phyloP scores from a whole-genome alignment of 2,329 filamentous ascomycete species.

The Fusarium sp. region DNA sequence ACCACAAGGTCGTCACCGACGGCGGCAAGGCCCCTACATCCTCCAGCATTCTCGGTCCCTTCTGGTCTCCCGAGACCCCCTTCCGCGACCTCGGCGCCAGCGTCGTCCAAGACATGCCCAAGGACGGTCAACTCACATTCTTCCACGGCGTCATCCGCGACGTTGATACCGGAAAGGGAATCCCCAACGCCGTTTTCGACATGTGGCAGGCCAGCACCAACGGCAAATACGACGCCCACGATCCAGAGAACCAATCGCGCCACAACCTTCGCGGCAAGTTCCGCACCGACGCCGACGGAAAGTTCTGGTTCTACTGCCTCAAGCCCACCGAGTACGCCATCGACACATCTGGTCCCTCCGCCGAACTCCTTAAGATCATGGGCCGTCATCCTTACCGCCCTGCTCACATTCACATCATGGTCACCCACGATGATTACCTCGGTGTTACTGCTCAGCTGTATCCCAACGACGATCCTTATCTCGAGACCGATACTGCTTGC shows the following conservation, averaged over 20 bases:
- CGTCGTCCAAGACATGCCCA: slow-evolving; percentile 72
- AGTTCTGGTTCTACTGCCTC: slow-evolving; percentile 80
- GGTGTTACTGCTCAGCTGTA: slow-evolving; percentile 82
- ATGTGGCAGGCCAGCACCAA: slow-evolving; percentile 83
- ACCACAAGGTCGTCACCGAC: slow-evolving; percentile 72
- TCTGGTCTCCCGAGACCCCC: slow-evolving; percentile 81
- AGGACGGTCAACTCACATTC: slow-evolving; percentile 69
- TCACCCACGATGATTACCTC: slow-evolving; percentile 73
- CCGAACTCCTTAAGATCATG: slow-evolving; percentile 58
- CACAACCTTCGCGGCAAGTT: slow-evolving; percentile 85
- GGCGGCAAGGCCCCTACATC: slow-evolving; percentile 74
- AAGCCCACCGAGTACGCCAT: slow-evolving; percentile 80
- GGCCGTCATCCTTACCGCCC: slow-evolving; percentile 62
- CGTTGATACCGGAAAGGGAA: slow-evolving; percentile 72
- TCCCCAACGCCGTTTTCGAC: slow-evolving; percentile 77
- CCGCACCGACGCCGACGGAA: slow-evolving; percentile 74
- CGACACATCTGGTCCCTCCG: slow-evolving; percentile 69
- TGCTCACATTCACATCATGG: slow-evolving; percentile 65
- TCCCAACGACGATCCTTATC: slow-evolving; percentile 74
- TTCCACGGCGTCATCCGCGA: slow-evolving; percentile 79
- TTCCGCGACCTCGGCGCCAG: slow-evolving; percentile 74
- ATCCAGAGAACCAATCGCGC: slow-evolving; percentile 75
- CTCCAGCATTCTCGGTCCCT: slow-evolving; percentile 80
- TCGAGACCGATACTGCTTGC: slow-evolving; percentile 62
- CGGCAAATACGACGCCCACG: slow-evolving; percentile 82